Base-by-base conservation (phyloP, 2,329 filamentous ascomycete genomes). In the Fusarium sp. region DNA sequence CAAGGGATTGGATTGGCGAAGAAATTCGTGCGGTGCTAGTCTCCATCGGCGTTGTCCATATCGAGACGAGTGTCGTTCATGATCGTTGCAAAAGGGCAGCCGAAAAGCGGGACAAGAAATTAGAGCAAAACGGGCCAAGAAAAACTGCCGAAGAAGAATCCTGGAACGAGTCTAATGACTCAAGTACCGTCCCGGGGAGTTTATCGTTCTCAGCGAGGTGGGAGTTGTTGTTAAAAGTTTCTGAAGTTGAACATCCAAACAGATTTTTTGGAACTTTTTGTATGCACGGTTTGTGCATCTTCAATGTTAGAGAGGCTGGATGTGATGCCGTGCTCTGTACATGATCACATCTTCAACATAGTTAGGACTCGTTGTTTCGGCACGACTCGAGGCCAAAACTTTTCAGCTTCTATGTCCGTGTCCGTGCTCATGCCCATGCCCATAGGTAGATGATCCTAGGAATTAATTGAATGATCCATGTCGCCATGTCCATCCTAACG, bases 91-190 rank as follows among this genome's bases (percentile, higher is more conserved):
- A 51, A 61, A 55, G 48, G 26, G 22, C 50, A 26, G 53, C 49
- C 45, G 31, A 64, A 69, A 69, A 69, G 67, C 63, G 67, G 67
- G 67, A 69, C 66, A 38, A 59, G 33, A 68, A 59, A 69, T 70
- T 70, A 54, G 63, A 68, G 50, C 50, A 44, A 68, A 50, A 50
- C 42, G 43, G 57, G 58, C 66, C 66, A 67, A 66, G 60, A 39
- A 68, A 68, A 68, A 68, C 44, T 68, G 64, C 65, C 65, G 65
- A 68, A 59, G 64, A 45, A 45, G 57, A 40, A 50, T 65, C 34
- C 40, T 66, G 42, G 54, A 63, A 50, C 26, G 54, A 49, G 54
- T 50, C 66, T 66, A 69, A 68, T 68, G 66, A 69, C 60, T 66
- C 66, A 66, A 69, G 63, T 63, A 55, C 66, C 63, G 66, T 60